A percentile compares a stretch with the other conserved stretches of the same genome.
Conservation (phyloP, 441 rosid genomes). For the Metrosideros polymorpha region DNA sequence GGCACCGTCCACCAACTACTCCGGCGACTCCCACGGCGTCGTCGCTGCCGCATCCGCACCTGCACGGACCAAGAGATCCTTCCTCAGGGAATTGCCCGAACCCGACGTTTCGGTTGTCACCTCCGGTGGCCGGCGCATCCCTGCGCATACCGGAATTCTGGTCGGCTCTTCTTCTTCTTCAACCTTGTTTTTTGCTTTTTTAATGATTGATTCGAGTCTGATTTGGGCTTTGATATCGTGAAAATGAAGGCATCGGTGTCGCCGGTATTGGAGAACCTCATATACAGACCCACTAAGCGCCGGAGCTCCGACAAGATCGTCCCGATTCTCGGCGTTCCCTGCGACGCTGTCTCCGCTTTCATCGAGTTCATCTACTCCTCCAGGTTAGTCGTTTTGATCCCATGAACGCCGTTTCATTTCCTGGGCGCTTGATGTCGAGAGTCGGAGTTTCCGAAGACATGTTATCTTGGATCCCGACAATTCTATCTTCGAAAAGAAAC, state of each 20-base stretch:
- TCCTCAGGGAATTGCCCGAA: background rate
- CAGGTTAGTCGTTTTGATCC: background rate
- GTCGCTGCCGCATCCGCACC: background rate
- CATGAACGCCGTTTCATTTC: background rate
- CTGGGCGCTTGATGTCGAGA: no score
- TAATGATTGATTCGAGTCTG: background rate
- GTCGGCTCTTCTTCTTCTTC: background rate
- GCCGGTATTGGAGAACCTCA: conserved; percentile 3
- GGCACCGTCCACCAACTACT: background rate
- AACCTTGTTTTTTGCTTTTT: background rate
- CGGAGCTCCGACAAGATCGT: conserved; percentile 33
- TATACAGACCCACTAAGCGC: conserved; percentile 1
- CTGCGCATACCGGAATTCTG: background rate
- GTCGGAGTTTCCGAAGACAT: no score
- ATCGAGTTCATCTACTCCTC: conserved; percentile 47
- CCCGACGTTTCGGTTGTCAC: background rate
- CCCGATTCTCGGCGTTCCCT: conserved; percentile 73
- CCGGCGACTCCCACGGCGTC: background rate
- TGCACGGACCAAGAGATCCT: background rate
- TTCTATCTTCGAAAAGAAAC: no score
- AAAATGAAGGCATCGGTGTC: background rate
- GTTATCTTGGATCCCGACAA: no score
- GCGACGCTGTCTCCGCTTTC: conserved; percentile 63
- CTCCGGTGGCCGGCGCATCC: conserved; percentile 7
- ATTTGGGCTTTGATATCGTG: background rate